Percentiles rank a stretch among this genome's conserved stretches.
Evolutionary conservation across 768 basidiomycete species (phyloP).

Genomic region (Clavaria fumosa): DNA sequence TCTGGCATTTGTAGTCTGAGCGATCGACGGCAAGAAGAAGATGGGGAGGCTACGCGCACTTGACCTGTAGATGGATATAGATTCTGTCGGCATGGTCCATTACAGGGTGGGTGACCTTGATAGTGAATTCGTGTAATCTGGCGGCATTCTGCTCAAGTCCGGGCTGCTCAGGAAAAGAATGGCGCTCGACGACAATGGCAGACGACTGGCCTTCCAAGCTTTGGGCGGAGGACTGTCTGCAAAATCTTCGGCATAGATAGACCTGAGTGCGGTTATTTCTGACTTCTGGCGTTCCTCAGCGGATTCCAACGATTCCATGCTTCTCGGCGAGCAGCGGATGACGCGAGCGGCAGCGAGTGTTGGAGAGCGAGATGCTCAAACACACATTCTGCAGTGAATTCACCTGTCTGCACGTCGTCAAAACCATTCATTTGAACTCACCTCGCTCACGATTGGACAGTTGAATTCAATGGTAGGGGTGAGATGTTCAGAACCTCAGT

Average conservation of each 20-base stretch:
- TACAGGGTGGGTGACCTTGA: constrained; percentile 55
- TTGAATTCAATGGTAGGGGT: no score
- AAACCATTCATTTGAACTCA: no score
- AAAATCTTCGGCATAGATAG: constrained; percentile 72
- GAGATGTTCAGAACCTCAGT: no score
- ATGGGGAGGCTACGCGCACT: constrained; percentile 17
- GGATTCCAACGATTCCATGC: no score
- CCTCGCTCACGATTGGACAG: no score
- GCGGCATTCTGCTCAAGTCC: constrained; percentile 37
- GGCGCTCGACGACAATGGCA: constrained; percentile 8
- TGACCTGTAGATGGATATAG: constrained; percentile 51
- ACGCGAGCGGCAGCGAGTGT: no score
- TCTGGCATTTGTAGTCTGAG: constrained; percentile 20
- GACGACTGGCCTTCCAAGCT: constrained; percentile 56
- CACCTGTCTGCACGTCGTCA: no score
- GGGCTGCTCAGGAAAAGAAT: neutral
- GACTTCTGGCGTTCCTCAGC: constrained; percentile 46
- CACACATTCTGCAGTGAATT: no score
- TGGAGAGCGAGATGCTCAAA: no score
- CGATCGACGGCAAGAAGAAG: neutral
- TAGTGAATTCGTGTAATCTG: constrained; percentile 60
- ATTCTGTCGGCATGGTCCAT: constrained; percentile 38
- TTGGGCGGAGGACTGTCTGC: constrained; percentile 57
- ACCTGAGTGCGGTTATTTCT: constrained; percentile 67
- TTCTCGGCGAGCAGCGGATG: no score